Evolutionary conservation across 345 rosid genomes (phyloP), one percentile per base, ranked within the genome.

Genomic region (Populus tremula): DNA sequence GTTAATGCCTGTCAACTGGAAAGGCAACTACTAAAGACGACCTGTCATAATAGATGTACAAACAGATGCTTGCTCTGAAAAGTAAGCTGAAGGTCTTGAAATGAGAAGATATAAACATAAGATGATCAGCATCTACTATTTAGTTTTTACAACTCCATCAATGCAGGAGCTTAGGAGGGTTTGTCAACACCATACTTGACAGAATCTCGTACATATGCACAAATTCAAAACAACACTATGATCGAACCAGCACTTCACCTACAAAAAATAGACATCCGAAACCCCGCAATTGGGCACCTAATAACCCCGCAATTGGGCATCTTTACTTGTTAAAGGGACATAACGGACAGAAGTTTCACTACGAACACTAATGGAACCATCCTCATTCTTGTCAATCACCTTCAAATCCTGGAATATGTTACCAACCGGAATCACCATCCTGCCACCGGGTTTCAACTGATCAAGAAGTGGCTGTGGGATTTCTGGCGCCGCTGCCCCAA

Each of bases 361-460:
- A 61, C 83, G 84, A 27, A 87, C 70, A 36, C 86, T 89, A 49
- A 91, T 35, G 31, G 98, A 89, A 66, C 99, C 99, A 80, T 92
- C 98, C 81, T 82, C 78, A n/a, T 49, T 82, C 82, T 96, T 96
- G 67, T 91, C 92, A 21, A 96, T 78, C 35, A 96, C 96, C 84
- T 90, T 87, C 78, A 96, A 76, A 77, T 92, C 97, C 79, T 96
- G 99, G 62, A 88, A 88, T 62, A 90, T 84, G 6, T 91, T 87
- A 54, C 98, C 99, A 16, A 94, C 96, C 0, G 99, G 99, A 70
- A 96, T 96, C 74, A 96, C 99, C 98, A 96, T 90, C 81, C 97
- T 84, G 23, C 99, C 99, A 35, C 99, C 98, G 0, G 98, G 97
- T 82, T 96, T 96, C 79, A 96, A 83, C 84, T 96, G 99, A 79